Evolutionary conservation across 169 alveolate genomes (phyloP).

Genomic region (Plasmodium vinckei): DNA sequence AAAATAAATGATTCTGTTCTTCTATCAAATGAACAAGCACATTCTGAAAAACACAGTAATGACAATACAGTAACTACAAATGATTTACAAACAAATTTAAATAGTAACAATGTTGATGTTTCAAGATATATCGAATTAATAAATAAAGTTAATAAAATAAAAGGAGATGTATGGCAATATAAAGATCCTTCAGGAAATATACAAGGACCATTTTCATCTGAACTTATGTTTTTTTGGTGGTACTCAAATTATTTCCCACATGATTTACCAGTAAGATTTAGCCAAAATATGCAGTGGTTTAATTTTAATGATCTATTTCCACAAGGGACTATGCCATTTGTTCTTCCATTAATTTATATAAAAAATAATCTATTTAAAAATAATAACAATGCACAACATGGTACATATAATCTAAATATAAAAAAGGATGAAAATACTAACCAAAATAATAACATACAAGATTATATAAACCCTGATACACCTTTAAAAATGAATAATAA

Average conservation of each 20-base stretch:
- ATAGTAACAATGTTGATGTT: not conserved
- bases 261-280: slow-evolving; percentile 81
- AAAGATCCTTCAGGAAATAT: slow-evolving; percentile 85
- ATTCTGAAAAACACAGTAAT: too few species aligned
- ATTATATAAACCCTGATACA: not conserved
- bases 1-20: too few species aligned
- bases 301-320: slow-evolving; percentile 84
- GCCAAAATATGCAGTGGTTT: slow-evolving; percentile 83
- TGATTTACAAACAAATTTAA: too few species aligned
- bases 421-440: too few species aligned
- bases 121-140: slow-evolving; percentile 15
- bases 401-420: not conserved
- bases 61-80: too few species aligned
- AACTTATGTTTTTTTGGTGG: slow-evolving; percentile 86
- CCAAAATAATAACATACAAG: not conserved
- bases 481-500: not conserved
- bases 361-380: slow-evolving; percentile 11
- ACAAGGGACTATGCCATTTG: slow-evolving; percentile 77
- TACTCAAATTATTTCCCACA: slow-evolving; percentile 82
- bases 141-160: slow-evolving; percentile 44
- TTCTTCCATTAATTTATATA: slow-evolving; percentile 69
- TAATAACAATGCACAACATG: not conserved
- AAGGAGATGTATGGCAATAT: slow-evolving; percentile 83
- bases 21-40: too few species aligned
- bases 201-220: slow-evolving; percentile 86